Percentiles rank a stretch among this genome's conserved stretches.
These are phyloP conservation scores for Teratosphaeria nubilosa DNA, from an alignment of 2,329 filamentous ascomycete species.

Conservation along the genomic window DNA sequence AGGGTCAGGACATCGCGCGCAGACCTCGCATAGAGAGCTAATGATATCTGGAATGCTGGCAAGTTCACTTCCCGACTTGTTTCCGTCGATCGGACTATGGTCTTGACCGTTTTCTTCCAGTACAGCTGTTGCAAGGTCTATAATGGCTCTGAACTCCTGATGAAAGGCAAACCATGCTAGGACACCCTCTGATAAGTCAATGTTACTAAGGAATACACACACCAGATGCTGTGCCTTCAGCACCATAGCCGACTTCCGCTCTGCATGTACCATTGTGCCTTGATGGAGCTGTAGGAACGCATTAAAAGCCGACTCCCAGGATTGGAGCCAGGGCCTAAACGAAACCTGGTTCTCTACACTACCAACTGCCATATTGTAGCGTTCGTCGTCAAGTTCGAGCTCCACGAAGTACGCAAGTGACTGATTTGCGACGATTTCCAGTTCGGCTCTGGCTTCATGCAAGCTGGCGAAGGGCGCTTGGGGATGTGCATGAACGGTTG, in stretches of 20 bases:
- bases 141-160: slow-evolving; percentile 12
- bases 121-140: slow-evolving; percentile 13
- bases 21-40: slow-evolving; percentile 16
- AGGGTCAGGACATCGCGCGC: slow-evolving; percentile 15
- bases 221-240: slow-evolving; percentile 18
- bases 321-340: slow-evolving; percentile 11
- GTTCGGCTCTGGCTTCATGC: slow-evolving; percentile 9
- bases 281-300: slow-evolving; percentile 7
- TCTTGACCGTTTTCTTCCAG: slow-evolving; percentile 3
- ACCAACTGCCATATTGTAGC: slow-evolving; percentile 13
- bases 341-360: slow-evolving; percentile 13
- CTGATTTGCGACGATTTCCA: slow-evolving; percentile 12
- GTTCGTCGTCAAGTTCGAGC: slow-evolving; percentile 15
- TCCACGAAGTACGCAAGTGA: slow-evolving; percentile 14
- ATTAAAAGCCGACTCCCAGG: slow-evolving; percentile 15
- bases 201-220: slow-evolving; percentile 12
- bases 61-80: slow-evolving; percentile 5
- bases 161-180: slow-evolving; percentile 15
- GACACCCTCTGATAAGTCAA: slow-evolving; percentile 14
- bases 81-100: not conserved
- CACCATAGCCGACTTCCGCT: slow-evolving; percentile 14
- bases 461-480: slow-evolving; percentile 8
- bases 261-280: slow-evolving; percentile 3
- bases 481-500: slow-evolving; percentile 3
- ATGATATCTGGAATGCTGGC: slow-evolving; percentile 15